Base-by-base conservation (phyloP, 768 basidiomycete species). In the Clitopilus passeckerianus region DNA sequence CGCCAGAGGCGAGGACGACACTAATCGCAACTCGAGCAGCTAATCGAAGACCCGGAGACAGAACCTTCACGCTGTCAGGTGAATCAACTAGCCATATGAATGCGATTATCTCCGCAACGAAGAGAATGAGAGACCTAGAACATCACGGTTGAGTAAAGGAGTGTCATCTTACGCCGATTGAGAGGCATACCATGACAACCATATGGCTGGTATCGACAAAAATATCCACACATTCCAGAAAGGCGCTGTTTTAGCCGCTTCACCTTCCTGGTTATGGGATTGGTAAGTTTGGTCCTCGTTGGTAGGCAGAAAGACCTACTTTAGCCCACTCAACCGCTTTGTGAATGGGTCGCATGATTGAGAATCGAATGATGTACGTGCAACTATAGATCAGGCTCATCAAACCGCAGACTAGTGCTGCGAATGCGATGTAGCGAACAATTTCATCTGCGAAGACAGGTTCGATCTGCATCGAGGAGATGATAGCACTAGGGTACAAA, bases 361-460 rank as follows among this genome's bases (percentile, higher is more conserved):
- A 33, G 23, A 53, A 53, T 33, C 33, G 22, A 23, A 53, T 53
- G 53, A 53, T 53, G 33, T 53, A 53, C 16, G 53, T 34, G 55
- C 43, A 27, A 56, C 27, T 59, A 60, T 62, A 87, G 1, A 78
- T 74, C n/a, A 87, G 68, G 62, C 84, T 86, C 75, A 86, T 79
- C 53, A 87, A 63, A 1, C 84, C 82, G 34, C 80, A 86, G 0
- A 80, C 71, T 35, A 87, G 70, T 6, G 84, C 84, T 30, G 80
- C 71, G 14, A 87, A 73, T 0, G 84, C 81, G 0, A 80, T 70
- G 15, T 82, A 84, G 59, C 85, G 77, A 1, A 77, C 79, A 16
- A 86, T 58, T 0, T 83, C 80, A 63, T 86, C 80, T 3, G 67
- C 64, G 0, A 76, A 74, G 22, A 82, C 82, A 30, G 60, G 61